phyloP scores from a whole-genome alignment of 2,329 filamentous ascomycete species.

The Escovopsis sp. region DNA sequence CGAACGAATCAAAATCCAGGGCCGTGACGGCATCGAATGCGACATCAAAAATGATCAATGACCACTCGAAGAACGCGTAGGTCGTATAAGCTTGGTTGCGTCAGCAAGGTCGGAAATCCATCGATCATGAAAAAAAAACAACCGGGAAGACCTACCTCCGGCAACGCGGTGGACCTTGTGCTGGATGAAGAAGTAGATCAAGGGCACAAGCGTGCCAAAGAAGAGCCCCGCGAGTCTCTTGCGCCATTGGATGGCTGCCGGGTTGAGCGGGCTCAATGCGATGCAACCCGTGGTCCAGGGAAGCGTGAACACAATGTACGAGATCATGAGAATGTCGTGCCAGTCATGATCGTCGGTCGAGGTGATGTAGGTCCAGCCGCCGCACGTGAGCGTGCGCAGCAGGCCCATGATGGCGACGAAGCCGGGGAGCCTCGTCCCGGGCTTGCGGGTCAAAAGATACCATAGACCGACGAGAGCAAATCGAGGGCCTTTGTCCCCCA shows the following conservation, averaged over 20 bases:
- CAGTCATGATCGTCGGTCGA: constrained; percentile 97
- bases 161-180: constrained; percentile 92
- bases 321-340: constrained; percentile 99
- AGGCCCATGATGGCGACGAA: constrained; percentile 68
- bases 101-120: constrained; percentile 6
- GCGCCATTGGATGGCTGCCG: constrained; percentile 70
- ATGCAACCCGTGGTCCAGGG: constrained; percentile 93
- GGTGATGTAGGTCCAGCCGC: constrained; percentile 96
- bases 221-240: constrained; percentile 74
- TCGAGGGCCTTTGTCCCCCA: constrained; percentile 50
- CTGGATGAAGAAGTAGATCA: constrained; percentile 96
- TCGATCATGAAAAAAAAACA: neutral
- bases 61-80: constrained; percentile 97
- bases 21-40: constrained; percentile 92
- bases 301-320: constrained; percentile 83
- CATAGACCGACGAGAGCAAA: constrained; percentile 83
- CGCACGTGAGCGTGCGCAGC: constrained; percentile 83
- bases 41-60: constrained; percentile 86
- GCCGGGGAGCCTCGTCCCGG: constrained; percentile 63
- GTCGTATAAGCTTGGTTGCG: constrained; percentile 67
- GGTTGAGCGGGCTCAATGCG: constrained; percentile 72
- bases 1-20: constrained; percentile 79
- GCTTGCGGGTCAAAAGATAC: constrained; percentile 74
- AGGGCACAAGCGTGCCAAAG: constrained; percentile 77
- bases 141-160: constrained; percentile 52